Conservation (phyloP, 2,329 filamentous ascomycete species). For the Aspergillus amoenus region DNA sequence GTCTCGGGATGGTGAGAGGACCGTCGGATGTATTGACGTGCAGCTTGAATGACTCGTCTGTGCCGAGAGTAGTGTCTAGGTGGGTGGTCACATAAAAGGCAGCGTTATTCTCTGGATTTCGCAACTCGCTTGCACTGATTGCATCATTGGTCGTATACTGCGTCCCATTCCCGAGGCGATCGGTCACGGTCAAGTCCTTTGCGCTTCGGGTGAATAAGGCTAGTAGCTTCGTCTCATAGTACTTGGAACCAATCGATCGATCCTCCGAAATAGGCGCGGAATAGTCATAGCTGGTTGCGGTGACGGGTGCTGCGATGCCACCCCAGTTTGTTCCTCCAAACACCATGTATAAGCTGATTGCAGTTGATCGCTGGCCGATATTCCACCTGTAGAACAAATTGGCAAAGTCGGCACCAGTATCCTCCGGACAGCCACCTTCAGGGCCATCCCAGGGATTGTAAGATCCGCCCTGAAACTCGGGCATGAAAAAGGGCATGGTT, state of each 20-base stretch:
- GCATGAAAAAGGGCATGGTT: constrained; percentile 51
- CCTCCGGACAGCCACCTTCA: constrained; percentile 53
- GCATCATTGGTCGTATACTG: constrained; percentile 52
- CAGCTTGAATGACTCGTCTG: constrained; percentile 55
- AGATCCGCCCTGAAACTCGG: constrained; percentile 60
- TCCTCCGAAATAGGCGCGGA: constrained; percentile 62
- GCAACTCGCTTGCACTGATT: constrained; percentile 56
- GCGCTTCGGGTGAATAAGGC: constrained; percentile 61
- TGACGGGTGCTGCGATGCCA: constrained; percentile 56
- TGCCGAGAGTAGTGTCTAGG: constrained; percentile 51
- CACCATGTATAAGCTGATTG: constrained; percentile 64
- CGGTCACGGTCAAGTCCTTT: constrained; percentile 56
- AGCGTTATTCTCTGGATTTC: constrained; percentile 57
- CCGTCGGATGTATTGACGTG: constrained; percentile 58
- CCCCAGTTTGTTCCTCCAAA: constrained; percentile 67
- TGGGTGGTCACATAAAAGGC: constrained; percentile 63
- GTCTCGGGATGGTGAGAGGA: constrained; percentile 54
- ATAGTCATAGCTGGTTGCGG: constrained; percentile 64
- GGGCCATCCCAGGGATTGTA: constrained; percentile 65
- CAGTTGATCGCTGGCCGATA: constrained; percentile 59
- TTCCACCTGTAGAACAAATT: constrained; percentile 65
- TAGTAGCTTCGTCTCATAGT: constrained; percentile 63
- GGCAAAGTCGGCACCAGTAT: constrained; percentile 60
- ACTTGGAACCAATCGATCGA: constrained; percentile 58
- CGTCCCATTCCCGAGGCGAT: constrained; percentile 50